A percentile compares a stretch with the other conserved stretches of the same genome.
phyloP scores from a whole-genome alignment of 1,139 yeast species.

The Blastobotrys petasosporus region DNA sequence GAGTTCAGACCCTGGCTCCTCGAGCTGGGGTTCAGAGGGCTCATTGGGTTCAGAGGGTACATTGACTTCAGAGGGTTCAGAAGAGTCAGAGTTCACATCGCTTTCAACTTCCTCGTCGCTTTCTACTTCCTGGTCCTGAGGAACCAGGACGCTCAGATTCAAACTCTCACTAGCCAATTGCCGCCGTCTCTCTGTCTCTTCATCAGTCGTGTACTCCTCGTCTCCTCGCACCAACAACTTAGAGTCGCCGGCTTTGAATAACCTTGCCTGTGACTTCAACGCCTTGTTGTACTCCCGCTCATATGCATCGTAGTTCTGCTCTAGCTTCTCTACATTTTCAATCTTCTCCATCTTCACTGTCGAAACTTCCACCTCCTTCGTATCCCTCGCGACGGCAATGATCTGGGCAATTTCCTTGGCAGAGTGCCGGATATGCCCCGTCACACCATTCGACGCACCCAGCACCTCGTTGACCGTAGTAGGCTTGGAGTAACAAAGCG shows the following conservation, averaged over 20 bases:
- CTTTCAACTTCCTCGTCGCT: neutral
- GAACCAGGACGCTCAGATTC: neutral
- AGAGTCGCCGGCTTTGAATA: constrained; percentile 8
- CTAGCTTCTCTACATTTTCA: constrained; percentile 17
- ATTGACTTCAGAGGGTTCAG: constrained; percentile 1
- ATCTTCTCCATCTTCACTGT: constrained; percentile 10
- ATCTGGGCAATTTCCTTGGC: constrained; percentile 54
- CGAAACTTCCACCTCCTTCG: constrained; percentile 14
- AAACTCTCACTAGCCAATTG: constrained; percentile 4
- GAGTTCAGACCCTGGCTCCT: constrained; percentile 1
- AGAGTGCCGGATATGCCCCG: constrained; percentile 53
- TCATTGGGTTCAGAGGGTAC: neutral
- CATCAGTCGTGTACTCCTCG: constrained; percentile 3
- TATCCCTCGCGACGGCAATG: constrained; percentile 33
- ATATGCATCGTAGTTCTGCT: constrained; percentile 22
- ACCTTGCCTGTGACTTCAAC: constrained; percentile 16
- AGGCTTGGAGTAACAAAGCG: constrained; percentile 55
- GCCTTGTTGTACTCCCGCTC: constrained; percentile 17
- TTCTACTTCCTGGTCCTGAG: constrained; percentile 3
- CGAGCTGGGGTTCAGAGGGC: constrained; percentile 2
- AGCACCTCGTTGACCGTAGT: constrained; percentile 53
- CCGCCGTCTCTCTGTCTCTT: constrained; percentile 2
- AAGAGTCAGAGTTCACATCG: neutral
- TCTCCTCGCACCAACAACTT: constrained; percentile 4
- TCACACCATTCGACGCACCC: constrained; percentile 43